phyloP scores from a whole-genome alignment of 2,329 filamentous ascomycete species.

The Clonostachys rosea region DNA sequence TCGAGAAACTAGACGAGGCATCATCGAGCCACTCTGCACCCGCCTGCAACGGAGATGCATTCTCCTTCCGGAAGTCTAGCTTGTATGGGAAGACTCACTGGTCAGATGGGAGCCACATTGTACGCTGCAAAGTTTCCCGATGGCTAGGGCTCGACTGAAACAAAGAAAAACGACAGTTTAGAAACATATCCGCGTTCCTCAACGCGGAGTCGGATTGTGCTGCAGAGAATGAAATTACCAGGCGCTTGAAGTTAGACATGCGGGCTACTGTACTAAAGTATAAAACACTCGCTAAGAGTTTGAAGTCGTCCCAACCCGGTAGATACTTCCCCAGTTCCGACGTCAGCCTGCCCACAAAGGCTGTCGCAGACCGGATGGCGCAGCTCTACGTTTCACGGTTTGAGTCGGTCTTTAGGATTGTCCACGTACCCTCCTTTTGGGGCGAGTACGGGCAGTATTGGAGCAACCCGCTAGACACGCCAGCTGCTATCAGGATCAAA shows the following conservation, averaged over 20 bases:
- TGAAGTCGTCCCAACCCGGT: slow-evolving; percentile 24
- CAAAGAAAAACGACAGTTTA: too few relatives aligned
- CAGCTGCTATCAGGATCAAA: slow-evolving; percentile 19
- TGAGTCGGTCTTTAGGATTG: slow-evolving; percentile 44
- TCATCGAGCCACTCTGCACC: too few relatives aligned
- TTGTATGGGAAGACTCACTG: too few relatives aligned
- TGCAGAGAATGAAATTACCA: slow-evolving; percentile 10
- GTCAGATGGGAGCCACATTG: too few relatives aligned
- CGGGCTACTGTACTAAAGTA: slow-evolving; percentile 21
- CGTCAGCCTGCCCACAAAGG: slow-evolving; percentile 12
- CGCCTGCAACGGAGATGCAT: too few relatives aligned
- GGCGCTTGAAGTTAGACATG: slow-evolving; percentile 14
- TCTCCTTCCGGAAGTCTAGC: too few relatives aligned
- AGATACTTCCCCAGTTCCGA: slow-evolving; percentile 10
- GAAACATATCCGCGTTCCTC: slow-evolving; percentile 6
- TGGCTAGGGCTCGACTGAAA: too few relatives aligned
- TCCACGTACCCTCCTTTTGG: slow-evolving; percentile 49
- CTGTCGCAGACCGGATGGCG: slow-evolving; percentile 1
- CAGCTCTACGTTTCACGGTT: slow-evolving; percentile 40
- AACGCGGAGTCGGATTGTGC: too few relatives aligned
- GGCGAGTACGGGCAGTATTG: slow-evolving; percentile 42
- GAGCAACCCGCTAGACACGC: slow-evolving; percentile 20
- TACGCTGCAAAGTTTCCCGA: too few relatives aligned
- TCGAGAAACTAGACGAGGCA: too few relatives aligned
- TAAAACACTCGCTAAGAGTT: slow-evolving; percentile 20